Conservation (phyloP, 768 basidiomycete genomes). For the Lactarius pseudohatsudake region DNA sequence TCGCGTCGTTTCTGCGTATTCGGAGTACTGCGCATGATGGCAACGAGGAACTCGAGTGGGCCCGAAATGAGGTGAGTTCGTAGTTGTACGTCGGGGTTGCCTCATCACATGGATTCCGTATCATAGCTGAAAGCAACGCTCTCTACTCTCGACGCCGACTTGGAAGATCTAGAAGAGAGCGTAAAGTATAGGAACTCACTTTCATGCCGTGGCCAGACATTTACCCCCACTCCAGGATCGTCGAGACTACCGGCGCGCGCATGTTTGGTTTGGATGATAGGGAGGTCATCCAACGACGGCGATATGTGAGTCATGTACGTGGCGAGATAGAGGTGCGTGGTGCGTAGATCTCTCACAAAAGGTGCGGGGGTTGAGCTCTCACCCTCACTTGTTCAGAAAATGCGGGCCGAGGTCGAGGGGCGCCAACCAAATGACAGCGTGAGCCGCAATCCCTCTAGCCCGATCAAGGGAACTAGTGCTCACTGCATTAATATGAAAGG, state of each 20-base stretch:
- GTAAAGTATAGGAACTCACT: conserved; percentile 60
- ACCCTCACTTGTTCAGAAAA: conserved; percentile 50
- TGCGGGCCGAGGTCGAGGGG: conserved; percentile 61
- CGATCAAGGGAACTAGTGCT: neutral
- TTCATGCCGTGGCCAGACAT: neutral
- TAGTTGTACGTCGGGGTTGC: neutral
- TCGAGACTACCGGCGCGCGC: conserved; percentile 81
- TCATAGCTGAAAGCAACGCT: conserved; percentile 69
- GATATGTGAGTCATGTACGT: conserved; percentile 73
- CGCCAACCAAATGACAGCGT: conserved; percentile 25
- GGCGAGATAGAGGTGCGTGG: conserved; percentile 75
- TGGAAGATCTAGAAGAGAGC: conserved; percentile 92
- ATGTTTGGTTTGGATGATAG: conserved; percentile 77
- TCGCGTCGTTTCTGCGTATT: conserved; percentile 76
- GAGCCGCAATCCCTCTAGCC: conserved; percentile 5
- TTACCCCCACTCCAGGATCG: conserved; percentile 53
- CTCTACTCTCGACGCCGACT: conserved; percentile 75
- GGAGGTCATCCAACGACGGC: conserved; percentile 74
- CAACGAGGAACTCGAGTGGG: conserved; percentile 80
- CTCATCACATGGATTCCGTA: conserved; percentile 4
- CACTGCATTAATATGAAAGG: conserved; percentile 8
- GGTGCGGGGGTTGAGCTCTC: conserved; percentile 1
- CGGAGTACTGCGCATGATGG: conserved; percentile 68
- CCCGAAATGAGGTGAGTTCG: conserved; percentile 65
- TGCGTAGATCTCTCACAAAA: conserved; percentile 10